These are phyloP conservation scores for Eimeria maxima DNA, from an alignment of 169 alveolate genomes.

Conservation along the genomic window DNA sequence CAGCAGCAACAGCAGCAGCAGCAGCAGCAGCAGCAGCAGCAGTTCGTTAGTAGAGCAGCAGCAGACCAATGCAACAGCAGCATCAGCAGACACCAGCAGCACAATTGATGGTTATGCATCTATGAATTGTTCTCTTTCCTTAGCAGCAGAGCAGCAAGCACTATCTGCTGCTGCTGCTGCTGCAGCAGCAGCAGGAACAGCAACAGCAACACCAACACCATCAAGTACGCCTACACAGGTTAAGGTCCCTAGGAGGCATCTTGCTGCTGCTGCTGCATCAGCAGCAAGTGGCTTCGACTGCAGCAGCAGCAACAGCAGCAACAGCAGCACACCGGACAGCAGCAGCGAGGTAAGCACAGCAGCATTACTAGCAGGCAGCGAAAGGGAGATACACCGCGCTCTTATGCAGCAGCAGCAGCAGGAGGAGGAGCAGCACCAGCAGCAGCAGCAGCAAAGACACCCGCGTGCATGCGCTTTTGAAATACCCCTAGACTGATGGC, in stretches of 20 bases:
- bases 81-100: conserved; percentile 38
- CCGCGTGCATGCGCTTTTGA: conserved; percentile 45
- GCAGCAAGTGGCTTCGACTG: not conserved
- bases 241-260: not conserved
- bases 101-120: not conserved
- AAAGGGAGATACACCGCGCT: conserved; percentile 2
- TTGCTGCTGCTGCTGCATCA: conserved; percentile 25
- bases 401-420: conserved; percentile 23
- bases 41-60: conserved; percentile 5
- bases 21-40: conserved; percentile 27
- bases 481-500: conserved; percentile 19
- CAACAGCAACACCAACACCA: not conserved
- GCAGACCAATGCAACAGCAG: conserved; percentile 12
- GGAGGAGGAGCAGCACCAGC: conserved; percentile 5
- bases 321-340: not conserved
- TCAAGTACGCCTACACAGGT: not conserved
- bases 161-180: not conserved
- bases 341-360: conserved; percentile 46
- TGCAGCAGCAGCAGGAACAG: conserved; percentile 18
- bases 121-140: too few relatives aligned
- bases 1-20: conserved; percentile 47
- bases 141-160: conserved; percentile 25
- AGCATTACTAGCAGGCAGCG: conserved; percentile 32
- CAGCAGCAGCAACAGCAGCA: not conserved
- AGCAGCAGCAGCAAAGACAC: conserved; percentile 9